Evolutionary conservation across 2,329 filamentous ascomycete species (phyloP).

Genomic region (Diaporthe australafricana): DNA sequence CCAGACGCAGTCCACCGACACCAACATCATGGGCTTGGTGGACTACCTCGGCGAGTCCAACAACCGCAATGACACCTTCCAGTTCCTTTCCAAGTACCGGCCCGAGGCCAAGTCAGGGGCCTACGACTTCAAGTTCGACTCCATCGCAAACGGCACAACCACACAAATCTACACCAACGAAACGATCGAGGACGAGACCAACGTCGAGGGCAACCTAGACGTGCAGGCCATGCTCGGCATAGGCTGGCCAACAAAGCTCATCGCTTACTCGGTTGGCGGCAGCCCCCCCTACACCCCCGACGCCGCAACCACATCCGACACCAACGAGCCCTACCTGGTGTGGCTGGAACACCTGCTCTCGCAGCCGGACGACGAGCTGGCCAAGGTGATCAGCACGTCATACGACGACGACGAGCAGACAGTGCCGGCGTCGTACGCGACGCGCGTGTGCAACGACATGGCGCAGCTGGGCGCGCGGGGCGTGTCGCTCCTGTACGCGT

Average conservation of each 20-base stretch:
- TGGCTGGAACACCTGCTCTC: constrained; percentile 70
- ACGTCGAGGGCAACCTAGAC: constrained; percentile 72
- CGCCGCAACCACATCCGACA: constrained; percentile 45
- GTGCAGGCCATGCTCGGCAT: constrained; percentile 58
- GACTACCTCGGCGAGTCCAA: constrained; percentile 60
- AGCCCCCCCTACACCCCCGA: constrained; percentile 45
- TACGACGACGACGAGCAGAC: constrained; percentile 77
- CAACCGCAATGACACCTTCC: constrained; percentile 56
- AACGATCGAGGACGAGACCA: constrained; percentile 45
- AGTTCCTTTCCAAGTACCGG: constrained; percentile 51
- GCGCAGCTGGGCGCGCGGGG: constrained; percentile 74
- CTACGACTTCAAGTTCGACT: constrained; percentile 47
- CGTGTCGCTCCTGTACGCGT: constrained; percentile 73
- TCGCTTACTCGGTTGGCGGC: constrained; percentile 48
- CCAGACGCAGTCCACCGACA: constrained; percentile 53
- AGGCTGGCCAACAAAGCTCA: constrained; percentile 45
- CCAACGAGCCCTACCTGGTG: constrained; percentile 35
- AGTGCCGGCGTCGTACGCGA: constrained; percentile 69
- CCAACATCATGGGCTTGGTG: constrained; percentile 57
- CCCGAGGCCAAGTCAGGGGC: constrained; percentile 50
- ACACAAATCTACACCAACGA: constrained; percentile 43
- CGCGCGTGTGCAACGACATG: constrained; percentile 65
- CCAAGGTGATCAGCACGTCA: constrained; percentile 72
- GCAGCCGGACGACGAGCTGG: constrained; percentile 62
- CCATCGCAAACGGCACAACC: constrained; percentile 48